Evolutionary conservation across 2,329 filamentous ascomycete species (phyloP).

Genomic region (Aspergillaceae sp.): DNA sequence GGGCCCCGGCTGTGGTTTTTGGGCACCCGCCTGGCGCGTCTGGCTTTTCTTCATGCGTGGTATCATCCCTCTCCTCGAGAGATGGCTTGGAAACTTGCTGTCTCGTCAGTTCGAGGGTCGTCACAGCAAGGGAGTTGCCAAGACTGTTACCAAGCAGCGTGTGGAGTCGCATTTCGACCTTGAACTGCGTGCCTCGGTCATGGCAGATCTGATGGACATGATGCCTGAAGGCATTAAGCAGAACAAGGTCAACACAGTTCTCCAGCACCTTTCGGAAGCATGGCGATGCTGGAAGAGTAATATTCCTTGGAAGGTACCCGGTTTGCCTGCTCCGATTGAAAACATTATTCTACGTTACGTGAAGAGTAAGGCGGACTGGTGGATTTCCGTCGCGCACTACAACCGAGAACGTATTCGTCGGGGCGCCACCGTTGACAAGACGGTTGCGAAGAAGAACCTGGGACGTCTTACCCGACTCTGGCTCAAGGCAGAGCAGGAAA

Average conservation of each 20-base stretch:
- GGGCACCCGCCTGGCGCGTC: constrained; percentile 96
- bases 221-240: constrained; percentile 99
- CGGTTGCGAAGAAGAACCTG: constrained; percentile 97
- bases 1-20: constrained; percentile 95
- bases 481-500: constrained; percentile 96
- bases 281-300: constrained; percentile 99
- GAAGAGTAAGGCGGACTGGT: constrained; percentile 99
- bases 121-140: constrained; percentile 97
- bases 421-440: constrained; percentile 97
- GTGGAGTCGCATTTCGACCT: constrained; percentile 98
- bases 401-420: constrained; percentile 94
- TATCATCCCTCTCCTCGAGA: constrained; percentile 90
- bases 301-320: constrained; percentile 98
- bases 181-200: constrained; percentile 92
- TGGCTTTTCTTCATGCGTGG: constrained; percentile 99
- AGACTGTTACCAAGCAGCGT: constrained; percentile 98
- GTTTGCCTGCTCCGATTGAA: constrained; percentile 90
- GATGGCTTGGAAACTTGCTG: constrained; percentile 93
- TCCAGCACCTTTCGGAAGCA: constrained; percentile 94
- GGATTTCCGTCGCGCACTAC: constrained; percentile 98
- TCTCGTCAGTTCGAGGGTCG: constrained; percentile 97
- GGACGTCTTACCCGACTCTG: constrained; percentile 89
- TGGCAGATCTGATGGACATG: constrained; percentile 99
- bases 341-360: constrained; percentile 98
- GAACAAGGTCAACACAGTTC: constrained; percentile 95